Evolutionary conservation across 768 basidiomycete species (phyloP), one percentile per base, ranked within the genome.

Genomic region (Galerina sulciceps): DNA sequence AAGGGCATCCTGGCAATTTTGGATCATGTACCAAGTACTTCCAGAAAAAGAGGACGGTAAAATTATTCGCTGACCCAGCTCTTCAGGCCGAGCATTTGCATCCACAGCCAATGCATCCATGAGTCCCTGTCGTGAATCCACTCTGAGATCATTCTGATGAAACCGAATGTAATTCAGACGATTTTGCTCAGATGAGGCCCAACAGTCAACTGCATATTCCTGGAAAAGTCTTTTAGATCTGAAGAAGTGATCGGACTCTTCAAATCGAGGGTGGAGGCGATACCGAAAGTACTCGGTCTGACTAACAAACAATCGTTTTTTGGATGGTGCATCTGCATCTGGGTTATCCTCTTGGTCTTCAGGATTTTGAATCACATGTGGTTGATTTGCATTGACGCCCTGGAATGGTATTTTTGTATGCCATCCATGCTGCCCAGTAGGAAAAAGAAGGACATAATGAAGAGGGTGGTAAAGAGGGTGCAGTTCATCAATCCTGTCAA

Each of bases 141-240:
- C 71, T 6, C 79, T 59, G 1, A 83, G 54, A 10, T 47, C 45
- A 4, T 45, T 65, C 26, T 85, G 81, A 64, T 84, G 71, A 14
- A 54, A 31, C 6, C 54, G 22, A 10, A 75, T 38, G 65, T 65
- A 84, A 11, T 43, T 51, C 0, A 85, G 69, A 2, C 70, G 64
- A 6, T 45, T 61, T 17, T 83, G 79, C 1, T 85, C 81, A 34
- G 73, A 64, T 0, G 70, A 65, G 14, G 82, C 81, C 76, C 74
- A 85, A 2, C 60, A 65, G 71, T 85, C 80, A 45, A 77, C 76
- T 37, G 79, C 48, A 59, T 72, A 80, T 43, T 81, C 74, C 52
- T 82, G 79, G 36, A 85, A 74, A 0, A 85, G 71, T 20, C 66
- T 67, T 1, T 75, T 72, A 51, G 68, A 77, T 17, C 22, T 57